Evolutionary conservation across 208 protist genomes (phyloP).

Genomic region (Zelonia costaricensis): DNA sequence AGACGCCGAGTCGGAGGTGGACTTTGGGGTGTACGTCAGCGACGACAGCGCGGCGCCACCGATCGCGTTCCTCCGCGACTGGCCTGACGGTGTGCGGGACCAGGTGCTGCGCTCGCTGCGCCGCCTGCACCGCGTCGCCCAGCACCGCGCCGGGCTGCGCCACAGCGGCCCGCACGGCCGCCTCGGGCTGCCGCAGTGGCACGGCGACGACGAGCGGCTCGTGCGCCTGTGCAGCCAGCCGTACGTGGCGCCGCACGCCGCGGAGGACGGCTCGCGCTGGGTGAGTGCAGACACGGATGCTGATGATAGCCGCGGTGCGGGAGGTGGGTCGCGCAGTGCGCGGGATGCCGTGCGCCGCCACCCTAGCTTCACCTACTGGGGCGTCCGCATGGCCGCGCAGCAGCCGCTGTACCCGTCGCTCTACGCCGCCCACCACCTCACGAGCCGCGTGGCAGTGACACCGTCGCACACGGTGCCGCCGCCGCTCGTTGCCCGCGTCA

Average conservation of each 20-base stretch:
- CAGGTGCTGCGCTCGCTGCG: slow-evolving; percentile 51
- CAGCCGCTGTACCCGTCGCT: slow-evolving; percentile 6
- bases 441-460: too few species aligned
- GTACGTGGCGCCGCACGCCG: not conserved
- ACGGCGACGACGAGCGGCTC: slow-evolving; percentile 20
- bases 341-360: slow-evolving; percentile 15
- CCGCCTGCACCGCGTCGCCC: slow-evolving; percentile 49
- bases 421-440: too few species aligned
- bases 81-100: slow-evolving; percentile 28
- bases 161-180: not conserved
- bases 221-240: slow-evolving; percentile 22
- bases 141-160: slow-evolving; percentile 37
- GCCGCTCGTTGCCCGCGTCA: not conserved
- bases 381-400: not conserved
- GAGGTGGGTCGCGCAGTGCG: not conserved
- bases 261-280: not conserved
- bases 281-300: too few species aligned
- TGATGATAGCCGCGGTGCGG: not conserved
- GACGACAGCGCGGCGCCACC: not conserved
- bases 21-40: slow-evolving; percentile 33
- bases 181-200: slow-evolving; percentile 40
- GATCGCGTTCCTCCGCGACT: slow-evolving; percentile 26
- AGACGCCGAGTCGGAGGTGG: slow-evolving; percentile 9
- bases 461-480: not conserved
- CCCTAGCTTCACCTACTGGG: slow-evolving; percentile 26